These are phyloP conservation scores for Penicillium rolfsii DNA, from an alignment of 2,329 filamentous ascomycete species.

Conservation along the genomic window DNA sequence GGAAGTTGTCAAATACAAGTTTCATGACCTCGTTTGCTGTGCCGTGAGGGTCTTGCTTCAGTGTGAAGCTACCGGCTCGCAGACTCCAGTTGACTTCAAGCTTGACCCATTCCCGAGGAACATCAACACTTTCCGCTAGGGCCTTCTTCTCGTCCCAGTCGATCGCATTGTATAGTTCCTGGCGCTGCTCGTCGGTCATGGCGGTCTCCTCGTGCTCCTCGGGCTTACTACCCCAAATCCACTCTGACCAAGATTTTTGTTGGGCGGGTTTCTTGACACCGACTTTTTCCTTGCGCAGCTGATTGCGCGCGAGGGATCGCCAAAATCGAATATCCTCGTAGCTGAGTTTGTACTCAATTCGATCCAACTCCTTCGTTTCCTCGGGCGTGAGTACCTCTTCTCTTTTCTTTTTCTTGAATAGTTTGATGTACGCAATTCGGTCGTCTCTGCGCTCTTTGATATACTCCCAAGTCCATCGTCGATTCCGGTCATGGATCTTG, in stretches of 20 bases:
- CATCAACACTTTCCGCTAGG: constrained; percentile 82
- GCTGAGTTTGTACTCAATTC: constrained; percentile 80
- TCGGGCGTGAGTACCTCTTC: constrained; percentile 68
- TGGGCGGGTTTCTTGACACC: constrained; percentile 73
- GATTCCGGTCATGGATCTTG: constrained; percentile 94
- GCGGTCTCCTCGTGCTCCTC: constrained; percentile 75
- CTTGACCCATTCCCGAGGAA: constrained; percentile 89
- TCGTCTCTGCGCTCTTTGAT: constrained; percentile 92
- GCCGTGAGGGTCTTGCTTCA: constrained; percentile 83
- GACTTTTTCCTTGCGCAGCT: constrained; percentile 92
- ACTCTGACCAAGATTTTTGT: constrained; percentile 86
- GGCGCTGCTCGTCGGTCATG: constrained; percentile 93
- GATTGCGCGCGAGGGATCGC: constrained; percentile 89
- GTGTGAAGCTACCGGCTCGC: constrained; percentile 93
- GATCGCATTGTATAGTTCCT: constrained; percentile 95
- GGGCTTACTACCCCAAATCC: constrained; percentile 84
- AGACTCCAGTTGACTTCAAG: constrained; percentile 89
- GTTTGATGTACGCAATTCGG: constrained; percentile 80
- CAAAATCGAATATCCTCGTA: constrained; percentile 98
- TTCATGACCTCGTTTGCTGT: constrained; percentile 79
- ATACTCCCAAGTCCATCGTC: constrained; percentile 93
- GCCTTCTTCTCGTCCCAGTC: constrained; percentile 98
- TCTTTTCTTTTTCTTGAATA: constrained; percentile 93
- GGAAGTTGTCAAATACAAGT: constrained; percentile 92
- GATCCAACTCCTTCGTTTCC: constrained; percentile 72